Base-by-base conservation (phyloP, 2,329 filamentous ascomycete genomes). In the Sclerotiophoma versabilis region DNA sequence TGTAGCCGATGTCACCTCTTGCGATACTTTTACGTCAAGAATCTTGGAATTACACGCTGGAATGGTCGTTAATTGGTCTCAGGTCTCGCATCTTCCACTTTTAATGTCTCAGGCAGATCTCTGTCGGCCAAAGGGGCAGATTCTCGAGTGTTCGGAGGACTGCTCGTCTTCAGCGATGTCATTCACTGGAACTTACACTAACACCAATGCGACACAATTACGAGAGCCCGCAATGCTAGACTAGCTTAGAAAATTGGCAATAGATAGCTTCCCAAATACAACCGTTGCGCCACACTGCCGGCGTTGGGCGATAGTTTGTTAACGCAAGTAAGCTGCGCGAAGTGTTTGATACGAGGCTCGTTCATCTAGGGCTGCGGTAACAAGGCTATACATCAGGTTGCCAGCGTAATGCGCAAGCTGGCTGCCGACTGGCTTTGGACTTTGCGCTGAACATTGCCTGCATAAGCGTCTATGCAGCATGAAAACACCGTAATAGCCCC, bases 401-500 rank as follows among this genome's bases (percentile, higher is more conserved):
- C 17, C 15, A 30, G 39, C 39, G 22, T 43, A 11, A 32, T n/a
- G 39, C 38, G 38, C 17, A 26, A 29, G 17, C 17, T 20, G 17
- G 12, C 5, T n/a, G 5, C 37, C 26, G 29, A 22, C 29, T 30
- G 19, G 37, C 33, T 14, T 17, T 33, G 17, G 20, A 14, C 20
- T 26, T 6, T 30, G n/a, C 33, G 26, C 48, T 44, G 32, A 38
- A 5, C 17, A 32, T 49, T 30, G 39, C 29, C 17, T 49, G 51
- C 51, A 54, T 54, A 36, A 49, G 51, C 49, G 49, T 48, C 9
- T 26, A 44, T 49, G 51, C 51, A 41, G 11, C 8, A 29, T 14
- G 33, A 26, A 25, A 26, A 19, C 29, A 25, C 46, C 46, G 51
- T 6, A 27, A 11, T 45, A 33, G 29, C 15, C 17, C 51, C 45